Base-by-base conservation (phyloP, 768 basidiomycete genomes). In the Omphalotus guepiniiformis region DNA sequence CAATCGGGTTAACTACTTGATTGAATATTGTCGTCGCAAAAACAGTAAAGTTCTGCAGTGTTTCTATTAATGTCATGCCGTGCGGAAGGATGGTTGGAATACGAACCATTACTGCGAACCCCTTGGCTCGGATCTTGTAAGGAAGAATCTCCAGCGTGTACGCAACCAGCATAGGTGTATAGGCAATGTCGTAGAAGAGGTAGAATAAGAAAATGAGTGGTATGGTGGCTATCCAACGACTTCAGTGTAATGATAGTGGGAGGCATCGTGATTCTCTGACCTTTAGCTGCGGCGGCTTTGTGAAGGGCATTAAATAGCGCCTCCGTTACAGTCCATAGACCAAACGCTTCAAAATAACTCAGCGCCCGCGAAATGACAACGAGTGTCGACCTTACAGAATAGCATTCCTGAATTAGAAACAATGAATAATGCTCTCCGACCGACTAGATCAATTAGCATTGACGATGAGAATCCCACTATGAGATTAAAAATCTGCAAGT, bases 121-220 rank as follows among this genome's bases (percentile, higher is more conserved):
- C 88, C 56, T 82, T 88, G 8, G 89, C 89, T 42, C 91, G 82
- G 49, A 92, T 82, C 49, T 71, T 74, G 64, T 80, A 89, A 0
- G 89, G 90, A 3, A 93, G 63, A 53, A 93, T 91, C 61, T 93
- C 92, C 48, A 92, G 68, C 5, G 77, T 74, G 54, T 80, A 76
- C 4, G 72, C 69, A 15, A 76, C 77, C 21, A 86, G 68, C 65
- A 92, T 75, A 4, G 90, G 88, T 1, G 83, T 83, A 60, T 89
- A 90, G 22, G 85, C 85, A 48, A 90, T 71, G 56, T 88, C 83
- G 52, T 77, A 77, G 52, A 73, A 74, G 51, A 72, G 63, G 50
- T 68, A 74, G 50, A 73, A 77, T 15, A 81, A 41, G 56, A 87
- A 86, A 52, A 88, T 81, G 64, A 86, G 73, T 12, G 78, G 79